These are phyloP conservation scores for Angomonas ambiguus DNA, from an alignment of 208 protist genomes.

Conservation along the genomic window DNA sequence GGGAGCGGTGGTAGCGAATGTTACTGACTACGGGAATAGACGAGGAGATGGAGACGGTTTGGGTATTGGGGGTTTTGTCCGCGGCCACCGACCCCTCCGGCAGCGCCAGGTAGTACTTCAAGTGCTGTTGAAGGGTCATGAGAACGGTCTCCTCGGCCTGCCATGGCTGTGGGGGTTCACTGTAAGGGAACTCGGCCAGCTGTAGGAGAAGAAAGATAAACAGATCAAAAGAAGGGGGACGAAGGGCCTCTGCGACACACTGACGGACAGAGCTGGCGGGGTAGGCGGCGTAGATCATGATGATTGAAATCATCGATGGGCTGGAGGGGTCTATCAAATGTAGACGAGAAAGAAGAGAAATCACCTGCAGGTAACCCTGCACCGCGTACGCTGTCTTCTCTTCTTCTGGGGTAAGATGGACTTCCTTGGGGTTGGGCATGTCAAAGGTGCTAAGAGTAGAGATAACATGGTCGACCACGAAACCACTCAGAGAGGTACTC, in stretches of 20 bases:
- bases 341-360: constrained; percentile 13
- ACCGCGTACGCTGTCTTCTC: constrained; percentile 25
- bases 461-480: constrained; percentile 29
- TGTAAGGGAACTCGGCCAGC: constrained; percentile 16
- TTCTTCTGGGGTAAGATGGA: constrained; percentile 13
- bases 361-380: constrained; percentile 42
- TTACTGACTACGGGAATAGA: neutral
- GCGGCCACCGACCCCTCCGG: too few species aligned
- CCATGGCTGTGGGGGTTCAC: constrained; percentile 29
- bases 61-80: too few species aligned
- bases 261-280: constrained; percentile 72
- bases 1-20: neutral
- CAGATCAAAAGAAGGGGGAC: constrained; percentile 33
- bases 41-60: neutral
- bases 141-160: constrained; percentile 68
- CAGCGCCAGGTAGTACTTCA: constrained; percentile 30
- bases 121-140: constrained; percentile 74
- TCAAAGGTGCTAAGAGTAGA: constrained; percentile 11
- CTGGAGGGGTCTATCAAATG: neutral
- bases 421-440: constrained; percentile 6
- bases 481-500: constrained; percentile 16
- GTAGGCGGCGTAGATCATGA: constrained; percentile 45
- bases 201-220: constrained; percentile 37
- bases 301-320: constrained; percentile 14
- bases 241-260: constrained; percentile 60